Evolutionary conservation across 768 basidiomycete species (phyloP), one percentile per base, ranked within the genome.

Genomic region (Lenzites betulinus): DNA sequence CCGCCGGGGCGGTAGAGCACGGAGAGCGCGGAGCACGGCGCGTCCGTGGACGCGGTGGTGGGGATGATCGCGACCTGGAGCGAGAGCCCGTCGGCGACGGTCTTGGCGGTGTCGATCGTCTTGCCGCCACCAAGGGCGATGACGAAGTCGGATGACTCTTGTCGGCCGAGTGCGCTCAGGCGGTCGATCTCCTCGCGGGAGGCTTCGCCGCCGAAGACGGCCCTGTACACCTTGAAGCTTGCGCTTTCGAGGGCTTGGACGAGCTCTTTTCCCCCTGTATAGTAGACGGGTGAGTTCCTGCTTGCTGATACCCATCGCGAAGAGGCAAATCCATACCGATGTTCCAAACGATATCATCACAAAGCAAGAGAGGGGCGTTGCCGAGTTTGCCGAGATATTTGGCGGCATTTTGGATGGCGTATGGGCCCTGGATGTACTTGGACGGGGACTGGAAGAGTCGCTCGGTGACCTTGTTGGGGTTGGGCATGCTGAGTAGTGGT

Each of bases 41-140:
- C 71, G 65, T 73, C 71, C 26, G 71, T 73, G 30, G 71, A 73
- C 16, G 71, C 71, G 26, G 70, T 73, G 48, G 71, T 73, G 35
- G 70, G 71, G 25, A 70, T 51, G 43, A 72, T 63, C 2, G 71
- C 71, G 63, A 69, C 66, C 35, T 58, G 67, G 13, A 70, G 30
- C 23, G 48, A 38, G 50, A 73, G 71, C n/a, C 62, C 52, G 64
- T 69, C 69, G 11, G 71, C 70, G 62, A 69, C 60, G 44, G 59
- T 66, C 59, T 73, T 71, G 41, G 71, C 69, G 39, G 67, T 68
- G 49, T 73, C 71, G 64, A 71, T 69, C 9, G 68, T 69, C 64
- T 73, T 73, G 62, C 71, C 71, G 47, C 71, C 71, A 56, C 71
- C 71, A 56, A 73, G 69, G 0, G 67, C 70, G 66, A 73, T 67